These are phyloP conservation scores for Chytriomyces sp. DNA, from an alignment of 192 early-diverging fungal species.

Conservation along the genomic window DNA sequence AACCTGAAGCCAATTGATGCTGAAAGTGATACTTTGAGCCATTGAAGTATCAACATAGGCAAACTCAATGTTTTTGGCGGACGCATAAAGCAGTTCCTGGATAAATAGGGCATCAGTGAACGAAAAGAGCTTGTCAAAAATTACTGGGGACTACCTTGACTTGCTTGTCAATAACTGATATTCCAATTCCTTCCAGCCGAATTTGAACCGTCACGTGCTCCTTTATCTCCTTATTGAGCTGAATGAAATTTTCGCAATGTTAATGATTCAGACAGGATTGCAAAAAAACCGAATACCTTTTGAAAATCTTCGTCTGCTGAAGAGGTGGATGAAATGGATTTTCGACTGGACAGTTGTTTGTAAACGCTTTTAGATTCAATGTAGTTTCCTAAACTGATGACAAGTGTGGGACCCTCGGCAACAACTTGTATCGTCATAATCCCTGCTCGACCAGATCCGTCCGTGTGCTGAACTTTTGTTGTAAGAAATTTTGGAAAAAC, in stretches of 20 bases:
- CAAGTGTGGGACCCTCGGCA: slow-evolving; percentile 51
- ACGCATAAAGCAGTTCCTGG: slow-evolving; percentile 85
- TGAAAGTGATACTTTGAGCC: slow-evolving; percentile 77
- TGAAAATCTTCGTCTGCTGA: slow-evolving; percentile 15
- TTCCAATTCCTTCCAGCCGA: slow-evolving; percentile 84
- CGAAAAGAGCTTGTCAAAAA: not conserved
- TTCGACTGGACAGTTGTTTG: slow-evolving; percentile 10
- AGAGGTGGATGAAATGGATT: not conserved
- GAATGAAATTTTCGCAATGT: not conserved
- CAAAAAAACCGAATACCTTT: not conserved
- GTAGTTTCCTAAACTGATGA: slow-evolving; percentile 43
- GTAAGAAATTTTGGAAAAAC: not conserved
- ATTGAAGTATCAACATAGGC: slow-evolving; percentile 80
- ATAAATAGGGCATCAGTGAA: not conserved
- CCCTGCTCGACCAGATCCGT: slow-evolving; percentile 25
- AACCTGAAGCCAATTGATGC: slow-evolving; percentile 87
- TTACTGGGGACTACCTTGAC: slow-evolving; percentile 56
- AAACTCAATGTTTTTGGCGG: slow-evolving; percentile 77
- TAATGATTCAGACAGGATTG: not conserved
- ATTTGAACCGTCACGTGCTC: slow-evolving; percentile 69
- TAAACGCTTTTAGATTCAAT: slow-evolving; percentile 40
- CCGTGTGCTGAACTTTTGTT: not conserved
- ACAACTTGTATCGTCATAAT: slow-evolving; percentile 49
- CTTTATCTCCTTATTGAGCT: slow-evolving; percentile 47
- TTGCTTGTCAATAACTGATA: slow-evolving; percentile 82